Evolutionary conservation across 805 yeast species (phyloP), one percentile per base, ranked within the genome.

Genomic region (Lipomyces sp.): DNA sequence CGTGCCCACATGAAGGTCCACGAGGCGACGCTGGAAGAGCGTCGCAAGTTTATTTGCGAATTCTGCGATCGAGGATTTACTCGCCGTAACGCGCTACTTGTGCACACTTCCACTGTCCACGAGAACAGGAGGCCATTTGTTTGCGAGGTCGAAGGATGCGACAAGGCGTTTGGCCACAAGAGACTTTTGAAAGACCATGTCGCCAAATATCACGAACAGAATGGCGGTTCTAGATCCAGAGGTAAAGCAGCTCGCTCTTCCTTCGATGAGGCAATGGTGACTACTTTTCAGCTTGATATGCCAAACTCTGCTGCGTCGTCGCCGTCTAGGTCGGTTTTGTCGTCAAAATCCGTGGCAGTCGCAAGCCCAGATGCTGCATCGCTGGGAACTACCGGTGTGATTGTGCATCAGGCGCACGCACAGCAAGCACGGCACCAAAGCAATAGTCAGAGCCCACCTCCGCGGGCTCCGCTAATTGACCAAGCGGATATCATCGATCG

Each of bases 1-100:
- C 68, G 74, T 16, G 79, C 83, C 71, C 96, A 90, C 64, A 80
- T 84, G 88, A 67, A 74, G 39, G 70, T 81, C 19, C 96, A 89
- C 66, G 81, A 82, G 58, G 46, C 41, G 40, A 39, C 56, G 6
- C 53, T 72, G 11, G 68, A 74, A n/a, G 79, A 75, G 55, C 68
- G 80, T 35, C 86, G 95, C 91, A 41, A 35, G 46, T 51, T 51
- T 28, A 76, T 76, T 49, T 87, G 95, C 68, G 64, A 67, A 1
- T 70, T 71, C 45, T 64, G 66, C 16, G 65, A 69, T 6, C 69
- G 70, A 1, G 69, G 74, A 28, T 84, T 79, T 60, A 73, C 74
- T 3, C 80, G 79, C 55, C 83, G 83, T 51, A 73, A 72, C 11
- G 83, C 78, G 39, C 69, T 85, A 24, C 60, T 79, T 0, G 66